Conservation (phyloP, 176 grass and related monocot genomes). For the Alopecurus myosuroides region DNA sequence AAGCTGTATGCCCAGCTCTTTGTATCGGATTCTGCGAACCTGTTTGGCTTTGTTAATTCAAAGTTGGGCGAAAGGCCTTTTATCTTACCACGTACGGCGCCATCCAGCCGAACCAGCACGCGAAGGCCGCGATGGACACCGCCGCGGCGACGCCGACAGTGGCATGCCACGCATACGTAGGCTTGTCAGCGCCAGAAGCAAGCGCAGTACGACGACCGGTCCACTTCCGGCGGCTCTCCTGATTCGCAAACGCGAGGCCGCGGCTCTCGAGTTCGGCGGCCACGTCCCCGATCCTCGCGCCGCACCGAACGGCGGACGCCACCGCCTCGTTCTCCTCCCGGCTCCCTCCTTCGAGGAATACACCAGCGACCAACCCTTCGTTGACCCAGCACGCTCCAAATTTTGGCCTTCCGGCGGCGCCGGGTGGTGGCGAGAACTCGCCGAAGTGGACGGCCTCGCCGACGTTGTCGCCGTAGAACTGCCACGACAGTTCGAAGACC, state of each 20-base stretch:
- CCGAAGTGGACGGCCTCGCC: constrained; percentile 60
- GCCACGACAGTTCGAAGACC: constrained; percentile 80
- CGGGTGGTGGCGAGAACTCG: constrained; percentile 1
- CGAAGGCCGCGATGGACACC: constrained; percentile 50
- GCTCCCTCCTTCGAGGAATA: constrained; percentile 63
- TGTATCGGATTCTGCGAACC: no score
- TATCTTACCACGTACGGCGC: constrained; percentile 24
- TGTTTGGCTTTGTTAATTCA: no score
- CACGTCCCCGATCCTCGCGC: constrained; percentile 27
- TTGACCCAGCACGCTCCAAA: constrained; percentile 72
- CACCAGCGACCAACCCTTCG: constrained; percentile 36
- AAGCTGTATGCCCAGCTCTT: no score
- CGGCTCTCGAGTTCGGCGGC: constrained; percentile 35
- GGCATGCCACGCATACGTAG: constrained; percentile 36
- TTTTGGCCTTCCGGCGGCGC: neutral
- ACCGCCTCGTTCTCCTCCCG: constrained; percentile 58
- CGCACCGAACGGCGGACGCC: constrained; percentile 32
- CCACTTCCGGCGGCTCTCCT: constrained; percentile 21
- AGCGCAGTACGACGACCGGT: neutral
- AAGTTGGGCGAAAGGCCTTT: no score
- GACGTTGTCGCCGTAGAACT: constrained; percentile 81
- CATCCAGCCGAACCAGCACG: constrained; percentile 53
- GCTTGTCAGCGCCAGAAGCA: neutral
- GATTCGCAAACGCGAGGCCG: constrained; percentile 47
- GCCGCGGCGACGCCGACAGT: constrained; percentile 44